A percentile compares a stretch with the other conserved stretches of the same genome.
These are phyloP conservation scores for Phytophthora tubulina DNA, from an alignment of 352 stramenopile species.

Conservation along the genomic window DNA sequence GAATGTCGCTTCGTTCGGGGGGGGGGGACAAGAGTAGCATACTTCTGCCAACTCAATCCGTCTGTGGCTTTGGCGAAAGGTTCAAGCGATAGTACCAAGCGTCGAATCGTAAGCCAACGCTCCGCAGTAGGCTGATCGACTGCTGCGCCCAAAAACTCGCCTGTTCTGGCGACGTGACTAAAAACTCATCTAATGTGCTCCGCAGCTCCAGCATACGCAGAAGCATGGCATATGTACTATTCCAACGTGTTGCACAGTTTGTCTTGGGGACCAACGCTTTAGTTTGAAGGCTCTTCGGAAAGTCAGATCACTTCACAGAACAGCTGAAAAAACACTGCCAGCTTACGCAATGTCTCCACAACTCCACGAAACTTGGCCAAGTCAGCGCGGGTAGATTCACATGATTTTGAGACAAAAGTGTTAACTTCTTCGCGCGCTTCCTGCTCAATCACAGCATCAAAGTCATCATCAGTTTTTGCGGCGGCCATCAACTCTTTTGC, in stretches of 20 bases:
- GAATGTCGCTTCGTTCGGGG: too few relatives aligned
- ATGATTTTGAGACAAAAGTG: background rate
- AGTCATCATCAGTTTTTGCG: background rate
- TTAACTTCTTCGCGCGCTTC: background rate
- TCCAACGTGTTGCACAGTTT: conserved; percentile 1
- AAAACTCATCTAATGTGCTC: background rate
- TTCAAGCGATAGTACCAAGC: background rate
- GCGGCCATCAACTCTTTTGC: background rate
- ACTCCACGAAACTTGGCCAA: background rate
- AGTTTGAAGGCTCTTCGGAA: background rate
- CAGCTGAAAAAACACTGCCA: conserved; percentile 10
- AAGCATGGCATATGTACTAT: conserved; percentile 7
- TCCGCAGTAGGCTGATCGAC: conserved; percentile 2
- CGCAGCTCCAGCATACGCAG: conserved; percentile 1
- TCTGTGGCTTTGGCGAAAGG: background rate
- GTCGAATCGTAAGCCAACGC: conserved; percentile 4
- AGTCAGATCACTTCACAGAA: background rate
- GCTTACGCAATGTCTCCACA: background rate
- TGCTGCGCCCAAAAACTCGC: background rate
- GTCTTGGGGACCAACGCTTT: background rate
- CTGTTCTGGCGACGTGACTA: background rate
- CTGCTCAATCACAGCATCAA: background rate
- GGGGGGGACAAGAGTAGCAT: background rate
- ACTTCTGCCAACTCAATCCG: background rate
- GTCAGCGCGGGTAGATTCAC: background rate